Evolutionary conservation across 192 early-diverging fungal species (phyloP).

Genomic region (Allomyces macrogynus): DNA sequence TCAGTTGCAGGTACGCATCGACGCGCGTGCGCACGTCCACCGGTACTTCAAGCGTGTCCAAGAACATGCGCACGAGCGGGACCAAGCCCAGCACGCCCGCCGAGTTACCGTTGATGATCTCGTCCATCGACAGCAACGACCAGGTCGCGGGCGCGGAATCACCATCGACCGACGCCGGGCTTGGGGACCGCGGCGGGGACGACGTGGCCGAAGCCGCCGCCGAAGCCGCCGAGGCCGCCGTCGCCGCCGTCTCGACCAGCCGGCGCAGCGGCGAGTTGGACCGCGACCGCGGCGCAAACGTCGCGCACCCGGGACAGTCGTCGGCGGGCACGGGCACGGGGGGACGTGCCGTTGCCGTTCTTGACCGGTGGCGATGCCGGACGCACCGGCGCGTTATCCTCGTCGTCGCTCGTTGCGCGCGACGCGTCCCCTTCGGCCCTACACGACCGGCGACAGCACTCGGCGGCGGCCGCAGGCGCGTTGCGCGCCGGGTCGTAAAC

Average conservation of each 20-base stretch:
- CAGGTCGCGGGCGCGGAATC: slow-evolving; percentile 12
- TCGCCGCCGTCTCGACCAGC: background rate
- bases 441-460: background rate
- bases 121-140: slow-evolving; percentile 61
- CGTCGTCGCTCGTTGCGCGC: no score
- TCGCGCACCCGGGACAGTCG: slow-evolving; percentile 5
- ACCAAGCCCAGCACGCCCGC: slow-evolving; percentile 60
- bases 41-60: slow-evolving; percentile 51
- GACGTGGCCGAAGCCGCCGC: background rate
- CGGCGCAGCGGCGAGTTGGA: background rate
- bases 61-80: slow-evolving; percentile 62
- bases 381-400: no score
- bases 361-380: no score
- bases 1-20: slow-evolving; percentile 51
- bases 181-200: background rate
- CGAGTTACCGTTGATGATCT: slow-evolving; percentile 72
- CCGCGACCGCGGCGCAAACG: background rate
- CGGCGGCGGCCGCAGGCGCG: background rate
- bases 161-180: no score
- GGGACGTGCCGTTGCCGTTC: no score
- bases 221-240: background rate
- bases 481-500: background rate
- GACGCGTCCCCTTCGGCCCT: background rate
- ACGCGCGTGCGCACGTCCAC: slow-evolving; percentile 46
- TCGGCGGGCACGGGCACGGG: slow-evolving; percentile 4